Evolutionary conservation across 345 rosid genomes (phyloP), one percentile per base, ranked within the genome.

Genomic region (Populus simonii): DNA sequence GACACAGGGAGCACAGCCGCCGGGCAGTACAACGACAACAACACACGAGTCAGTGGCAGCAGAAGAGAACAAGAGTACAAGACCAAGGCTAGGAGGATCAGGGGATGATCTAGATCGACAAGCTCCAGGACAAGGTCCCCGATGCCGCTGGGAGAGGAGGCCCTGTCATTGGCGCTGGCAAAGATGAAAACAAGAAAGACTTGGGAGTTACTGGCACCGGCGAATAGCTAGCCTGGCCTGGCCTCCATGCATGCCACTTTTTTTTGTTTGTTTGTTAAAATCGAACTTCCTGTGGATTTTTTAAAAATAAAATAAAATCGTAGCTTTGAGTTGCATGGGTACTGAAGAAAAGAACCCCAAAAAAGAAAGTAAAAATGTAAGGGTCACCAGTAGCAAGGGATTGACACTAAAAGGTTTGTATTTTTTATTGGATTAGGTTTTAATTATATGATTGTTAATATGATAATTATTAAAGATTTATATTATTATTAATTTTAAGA

Each of bases 1-100:
- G 35, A 88, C 88, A 38, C 93, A 88, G 68, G 91, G 90, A 76
- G 90, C 93, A 43, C 83, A 80, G 73, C 93, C 89, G 6, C 83
- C 80, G 73, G 90, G 85, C 18, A 84, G 88, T n/a, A 79, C 18
- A 83, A 87, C 89, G 41, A 86, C 88, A 10, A 90, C 90, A 15
- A 77, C 80, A 10, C 84, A 87, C 65, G 85, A 78, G 79, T 86
- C 88, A 6, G 88, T 88, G 36, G 80, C 70, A 33, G 87, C 84
- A 79, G 92, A 88, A 75, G 82, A 85, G 81, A 89, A 88, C 83
- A 85, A 75, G 82, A 85, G 81, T 88, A 88, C 83, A 85, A 72
- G 80, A 88, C 89, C 6, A 86, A 74, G 84, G 77, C 76, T 5
- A 81, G 78, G 89, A 87, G 73, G 89, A 87, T 8, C 71, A 87